Evolutionary conservation across 139 green algal genomes (phyloP).

Genomic region (Coccomyxa sp.): DNA sequence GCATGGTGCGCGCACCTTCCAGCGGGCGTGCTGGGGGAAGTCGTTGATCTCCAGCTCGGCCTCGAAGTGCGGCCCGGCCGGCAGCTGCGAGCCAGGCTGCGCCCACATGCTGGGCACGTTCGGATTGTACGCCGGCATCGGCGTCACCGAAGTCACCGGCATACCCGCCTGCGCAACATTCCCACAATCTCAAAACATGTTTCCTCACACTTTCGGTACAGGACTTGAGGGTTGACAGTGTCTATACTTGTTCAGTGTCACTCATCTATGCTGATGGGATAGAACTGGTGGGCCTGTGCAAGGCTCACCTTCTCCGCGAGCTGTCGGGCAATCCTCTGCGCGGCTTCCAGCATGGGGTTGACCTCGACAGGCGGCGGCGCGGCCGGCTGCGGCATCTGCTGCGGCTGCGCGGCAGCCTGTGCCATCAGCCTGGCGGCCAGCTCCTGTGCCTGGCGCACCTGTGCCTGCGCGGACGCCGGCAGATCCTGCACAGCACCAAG

Average conservation of each 20-base stretch:
- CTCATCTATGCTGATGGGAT: too few relatives aligned
- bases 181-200: neutral
- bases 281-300: too few relatives aligned
- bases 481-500: slow-evolving; percentile 9
- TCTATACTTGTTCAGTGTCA: neutral
- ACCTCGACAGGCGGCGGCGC: neutral
- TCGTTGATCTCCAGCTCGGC: slow-evolving; percentile 98
- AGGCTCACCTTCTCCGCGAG: too few relatives aligned
- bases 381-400: neutral
- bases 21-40: slow-evolving; percentile 94
- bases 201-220: too few relatives aligned
- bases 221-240: neutral
- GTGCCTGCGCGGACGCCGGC: slow-evolving; percentile 21
- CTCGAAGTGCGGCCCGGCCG: slow-evolving; percentile 62
- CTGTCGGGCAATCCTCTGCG: slow-evolving; percentile 35
- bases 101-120: slow-evolving; percentile 1
- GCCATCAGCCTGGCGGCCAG: slow-evolving; percentile 34
- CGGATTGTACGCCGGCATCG: neutral
- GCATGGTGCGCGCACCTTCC: slow-evolving; percentile 50
- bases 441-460: slow-evolving; percentile 41
- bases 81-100: neutral
- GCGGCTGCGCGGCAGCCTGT: neutral
- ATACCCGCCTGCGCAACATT: slow-evolving; percentile 15
- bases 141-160: neutral
- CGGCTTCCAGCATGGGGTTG: slow-evolving; percentile 46